Percentiles rank a stretch among this genome's conserved stretches.
Conservation (phyloP, 768 basidiomycete species). For the Cyclocybe cylindracea region DNA sequence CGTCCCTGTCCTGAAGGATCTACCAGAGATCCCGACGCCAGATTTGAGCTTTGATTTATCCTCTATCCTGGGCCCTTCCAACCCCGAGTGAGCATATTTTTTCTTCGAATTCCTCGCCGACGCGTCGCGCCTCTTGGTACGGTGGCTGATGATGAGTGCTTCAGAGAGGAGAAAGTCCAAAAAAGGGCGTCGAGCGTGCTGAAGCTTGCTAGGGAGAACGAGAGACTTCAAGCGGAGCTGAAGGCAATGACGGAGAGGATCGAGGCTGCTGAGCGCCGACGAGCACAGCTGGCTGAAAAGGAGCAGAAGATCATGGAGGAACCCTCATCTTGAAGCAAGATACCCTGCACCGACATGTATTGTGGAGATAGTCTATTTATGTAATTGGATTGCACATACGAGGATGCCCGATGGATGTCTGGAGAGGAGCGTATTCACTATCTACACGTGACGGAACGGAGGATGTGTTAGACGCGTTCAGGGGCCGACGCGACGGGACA, state of each 20-base stretch:
- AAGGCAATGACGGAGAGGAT: slow-evolving; percentile 73
- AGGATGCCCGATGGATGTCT: neutral
- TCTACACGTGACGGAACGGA: neutral
- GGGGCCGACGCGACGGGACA: too few species aligned
- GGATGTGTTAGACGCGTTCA: neutral
- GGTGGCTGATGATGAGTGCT: slow-evolving; percentile 20
- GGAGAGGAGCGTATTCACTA: too few species aligned
- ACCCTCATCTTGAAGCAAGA: slow-evolving; percentile 23
- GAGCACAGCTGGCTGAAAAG: slow-evolving; percentile 45
- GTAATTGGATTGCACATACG: too few species aligned
- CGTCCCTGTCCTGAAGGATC: slow-evolving; percentile 3
- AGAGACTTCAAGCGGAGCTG: slow-evolving; percentile 75
- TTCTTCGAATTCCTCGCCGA: slow-evolving; percentile 1
- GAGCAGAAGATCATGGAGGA: slow-evolving; percentile 31
- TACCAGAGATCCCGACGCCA: slow-evolving; percentile 54
- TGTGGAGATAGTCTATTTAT: too few species aligned
- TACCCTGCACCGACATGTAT: neutral
- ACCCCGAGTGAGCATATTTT: slow-evolving; percentile 48
- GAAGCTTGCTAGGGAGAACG: slow-evolving; percentile 77
- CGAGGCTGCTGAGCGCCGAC: slow-evolving; percentile 71
- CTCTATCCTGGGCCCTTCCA: slow-evolving; percentile 40
- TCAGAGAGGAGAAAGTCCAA: slow-evolving; percentile 51
- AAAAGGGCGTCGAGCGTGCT: slow-evolving; percentile 80
- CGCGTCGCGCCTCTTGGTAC: neutral
- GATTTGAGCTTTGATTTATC: slow-evolving; percentile 46